Base-by-base conservation (phyloP, 2,329 filamentous ascomycete species). In the Ascosphaera pollenicola region DNA sequence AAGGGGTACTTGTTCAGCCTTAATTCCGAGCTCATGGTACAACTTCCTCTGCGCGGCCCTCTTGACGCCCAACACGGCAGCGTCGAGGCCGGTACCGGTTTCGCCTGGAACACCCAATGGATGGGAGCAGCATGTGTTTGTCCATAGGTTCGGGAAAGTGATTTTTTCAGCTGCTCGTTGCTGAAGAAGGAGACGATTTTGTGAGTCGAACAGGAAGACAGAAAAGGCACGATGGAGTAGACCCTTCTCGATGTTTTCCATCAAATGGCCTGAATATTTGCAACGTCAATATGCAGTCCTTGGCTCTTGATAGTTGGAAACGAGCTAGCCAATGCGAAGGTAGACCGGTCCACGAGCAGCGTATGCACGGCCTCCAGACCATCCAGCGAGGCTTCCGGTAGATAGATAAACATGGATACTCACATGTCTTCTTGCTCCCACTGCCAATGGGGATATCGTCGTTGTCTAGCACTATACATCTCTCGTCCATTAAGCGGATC, bases 111-210 rank as follows among this genome's bases (percentile, higher is more conserved):
- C 79, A 40, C 82, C 81, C 44, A 98, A 70, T 3, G 89, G 89
- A 60, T 98, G 89, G 31, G 89, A 98, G 68, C 89, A 98, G 70
- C 89, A 98, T 24, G 89, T 98, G 63, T 98, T 98, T 46, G 89
- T 98, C 89, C 89, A 98, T 78, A 94, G 85, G 56, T 93, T 83
- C 37, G 89, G 87, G 63, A 98, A 98, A 5, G 89, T 98, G 55
- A 98, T 98, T 68, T 98, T 98, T 65, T 95, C 87, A 32, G 75
- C 66, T 19, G 89, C 89, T 48, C 89, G 80, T 66, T 95, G 89
- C 63, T 98, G 89, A 39, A 98, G 74, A 35, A 98, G 78, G 43
- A 95, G 68, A 51, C 84, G 78, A 60, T 94, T 91, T 56, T 89
- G 70, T 44, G 81, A 78, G 63, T 95, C 83, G 67, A 98, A 98